Conservation (phyloP, 2,329 filamentous ascomycete genomes). For the Penicillium palitans region DNA sequence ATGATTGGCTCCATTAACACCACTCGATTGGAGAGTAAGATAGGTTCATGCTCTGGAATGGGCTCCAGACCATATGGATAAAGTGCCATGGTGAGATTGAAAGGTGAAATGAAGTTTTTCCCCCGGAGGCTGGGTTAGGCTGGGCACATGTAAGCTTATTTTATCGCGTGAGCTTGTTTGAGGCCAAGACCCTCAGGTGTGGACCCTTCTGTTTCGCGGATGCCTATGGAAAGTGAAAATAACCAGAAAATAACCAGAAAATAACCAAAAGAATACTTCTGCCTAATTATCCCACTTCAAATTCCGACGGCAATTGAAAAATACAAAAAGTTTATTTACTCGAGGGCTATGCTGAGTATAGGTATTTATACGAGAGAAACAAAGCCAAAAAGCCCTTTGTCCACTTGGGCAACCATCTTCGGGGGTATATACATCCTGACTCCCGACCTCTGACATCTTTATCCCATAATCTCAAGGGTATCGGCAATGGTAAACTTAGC, state of each 20-base stretch:
- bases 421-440: not conserved
- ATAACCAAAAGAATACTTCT: not conserved
- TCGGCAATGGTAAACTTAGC: conserved; percentile 66
- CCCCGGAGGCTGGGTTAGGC: not conserved
- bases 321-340: too few relatives aligned
- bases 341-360: too few relatives aligned
- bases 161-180: not conserved
- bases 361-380: not conserved
- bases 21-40: not conserved
- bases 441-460: not conserved
- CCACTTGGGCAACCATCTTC: not conserved
- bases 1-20: not conserved
- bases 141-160: not conserved
- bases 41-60: not conserved
- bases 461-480: conserved; percentile 55
- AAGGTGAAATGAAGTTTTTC: not conserved
- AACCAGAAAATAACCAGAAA: too few relatives aligned
- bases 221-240: not conserved
- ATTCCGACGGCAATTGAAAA: too few relatives aligned
- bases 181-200: not conserved
- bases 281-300: not conserved
- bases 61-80: not conserved
- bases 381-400: not conserved
- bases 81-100: not conserved
- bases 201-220: not conserved